Conservation (phyloP, 345 rosid genomes). For the Syzygium oleosum region DNA sequence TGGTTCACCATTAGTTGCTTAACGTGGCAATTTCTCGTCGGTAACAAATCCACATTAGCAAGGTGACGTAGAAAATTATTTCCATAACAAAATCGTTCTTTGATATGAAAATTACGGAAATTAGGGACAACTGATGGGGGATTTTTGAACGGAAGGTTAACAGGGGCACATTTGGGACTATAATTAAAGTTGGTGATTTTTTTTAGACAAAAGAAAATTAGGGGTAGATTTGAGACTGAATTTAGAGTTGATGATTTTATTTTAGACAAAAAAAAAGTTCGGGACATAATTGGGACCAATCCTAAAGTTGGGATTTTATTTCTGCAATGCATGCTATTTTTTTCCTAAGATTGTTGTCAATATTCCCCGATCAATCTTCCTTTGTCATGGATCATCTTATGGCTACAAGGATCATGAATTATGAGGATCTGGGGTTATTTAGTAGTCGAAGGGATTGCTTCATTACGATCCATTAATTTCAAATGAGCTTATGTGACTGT, state of each 20-base stretch:
- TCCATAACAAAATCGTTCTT: not conserved
- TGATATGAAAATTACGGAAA: not conserved
- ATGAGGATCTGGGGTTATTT: not conserved
- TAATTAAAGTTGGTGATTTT: not conserved
- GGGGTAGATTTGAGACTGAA: not conserved
- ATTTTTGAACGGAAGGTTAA: not conserved
- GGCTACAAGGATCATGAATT: not conserved
- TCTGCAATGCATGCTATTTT: not conserved
- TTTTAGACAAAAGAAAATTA: not conserved
- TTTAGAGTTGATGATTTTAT: too few species aligned
- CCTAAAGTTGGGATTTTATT: not conserved
- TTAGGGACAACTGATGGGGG: not conserved
- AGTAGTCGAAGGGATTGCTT: not conserved
- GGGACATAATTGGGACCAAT: not conserved
- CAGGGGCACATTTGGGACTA: not conserved
- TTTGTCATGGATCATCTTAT: not conserved
- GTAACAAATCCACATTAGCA: not conserved
- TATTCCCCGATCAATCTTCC: not conserved
- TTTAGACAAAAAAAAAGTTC: not conserved
- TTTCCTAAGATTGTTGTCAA: not conserved
- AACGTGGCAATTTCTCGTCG: not conserved
- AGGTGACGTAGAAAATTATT: not conserved
- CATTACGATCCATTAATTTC: not conserved
- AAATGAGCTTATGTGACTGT: not conserved
- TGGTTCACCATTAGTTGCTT: not conserved